Base-by-base conservation (phyloP, 2,329 filamentous ascomycete species). In the Fusarium sp. region DNA sequence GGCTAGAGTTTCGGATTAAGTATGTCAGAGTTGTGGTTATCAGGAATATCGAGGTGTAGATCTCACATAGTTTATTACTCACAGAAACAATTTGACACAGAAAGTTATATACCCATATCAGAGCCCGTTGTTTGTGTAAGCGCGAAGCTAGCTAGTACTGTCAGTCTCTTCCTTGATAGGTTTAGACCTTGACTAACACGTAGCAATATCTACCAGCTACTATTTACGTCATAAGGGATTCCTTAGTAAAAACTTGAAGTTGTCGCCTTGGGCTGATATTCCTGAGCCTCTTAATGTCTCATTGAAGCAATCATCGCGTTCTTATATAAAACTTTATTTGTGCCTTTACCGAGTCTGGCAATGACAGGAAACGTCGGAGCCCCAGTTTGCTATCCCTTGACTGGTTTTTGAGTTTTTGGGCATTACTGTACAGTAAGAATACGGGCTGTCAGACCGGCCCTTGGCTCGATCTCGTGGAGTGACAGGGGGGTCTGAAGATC, bases 401-500 rank as follows among this genome's bases (percentile, higher is more conserved):
- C 20, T 33, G 33, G 17, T 37, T 35, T 59, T 56, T 58, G 14
- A 13, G 26, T 12, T 57, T 61, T 49, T 58, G 26, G 32, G 52
- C 33, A 57, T 30, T 23, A 20, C 20, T 60, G 46, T 18, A 37
- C 48, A 42, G 30, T 37, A 26, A 14, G 20, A n/a, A 30, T 46
- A 41, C 35, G 18, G 35, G 27, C 35, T 33, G 48, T 54, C 33
- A 20, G 35, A 32, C 23, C 42, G 35, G 27, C 23, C 42, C 60
- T 64, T 58, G 71, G 38, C 38, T 67, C 71, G 71, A 73, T 73
- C 69, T 49, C 40, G 53, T 27, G 38, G 50, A 42, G 23, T 26
- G 59, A 60, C 71, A 73, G 57, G 71, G 71, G 70, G 59, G 45
- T 30, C 38, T 58, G 49, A 53, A 62, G 69, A 74, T 74, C 71